Conservation (phyloP, 139 green algal genomes). For the Chlorella sp. region DNA sequence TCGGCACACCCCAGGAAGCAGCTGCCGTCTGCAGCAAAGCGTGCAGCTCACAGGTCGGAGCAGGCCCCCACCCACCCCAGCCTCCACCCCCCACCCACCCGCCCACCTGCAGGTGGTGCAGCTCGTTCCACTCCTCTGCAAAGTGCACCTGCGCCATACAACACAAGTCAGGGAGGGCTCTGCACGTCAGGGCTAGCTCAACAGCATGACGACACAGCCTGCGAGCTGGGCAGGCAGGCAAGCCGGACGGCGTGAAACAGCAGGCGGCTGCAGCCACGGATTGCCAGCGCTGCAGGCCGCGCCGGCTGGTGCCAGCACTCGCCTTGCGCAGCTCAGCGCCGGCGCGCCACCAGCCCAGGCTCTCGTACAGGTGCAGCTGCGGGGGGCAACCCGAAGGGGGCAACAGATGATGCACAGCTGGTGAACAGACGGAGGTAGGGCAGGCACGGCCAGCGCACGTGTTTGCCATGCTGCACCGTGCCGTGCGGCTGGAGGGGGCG, state of each 20-base stretch:
- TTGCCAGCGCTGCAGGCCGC: not conserved
- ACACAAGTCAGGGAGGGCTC: too few species aligned
- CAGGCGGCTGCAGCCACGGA: not conserved
- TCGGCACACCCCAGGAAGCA: too few species aligned
- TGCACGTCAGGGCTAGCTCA: too few species aligned
- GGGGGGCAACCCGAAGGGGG: not conserved
- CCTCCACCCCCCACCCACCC: too few species aligned
- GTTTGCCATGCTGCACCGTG: too few species aligned
- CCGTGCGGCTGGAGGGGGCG: too few species aligned
- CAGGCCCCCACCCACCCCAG: not conserved
- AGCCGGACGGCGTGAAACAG: too few species aligned
- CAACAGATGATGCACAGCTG: not conserved
- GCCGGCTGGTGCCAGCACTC: not conserved
- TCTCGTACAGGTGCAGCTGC: slow-evolving; percentile 91
- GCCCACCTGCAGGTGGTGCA: slow-evolving; percentile 77
- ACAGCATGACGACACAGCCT: not conserved
- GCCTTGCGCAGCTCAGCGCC: slow-evolving; percentile 81
- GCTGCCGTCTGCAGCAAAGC: too few species aligned
- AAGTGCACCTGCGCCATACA: slow-evolving; percentile 78
- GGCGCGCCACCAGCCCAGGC: slow-evolving; percentile 88
- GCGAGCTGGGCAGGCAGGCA: not conserved
- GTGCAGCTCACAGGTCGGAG: not conserved
- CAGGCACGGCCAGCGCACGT: not conserved
- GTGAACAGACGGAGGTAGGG: not conserved
- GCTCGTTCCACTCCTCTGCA: slow-evolving; percentile 96